A percentile compares a stretch with the other conserved stretches of the same genome.
Conservation (phyloP, 2,329 filamentous ascomycete species). For the Raffaelea deltoideospora region DNA sequence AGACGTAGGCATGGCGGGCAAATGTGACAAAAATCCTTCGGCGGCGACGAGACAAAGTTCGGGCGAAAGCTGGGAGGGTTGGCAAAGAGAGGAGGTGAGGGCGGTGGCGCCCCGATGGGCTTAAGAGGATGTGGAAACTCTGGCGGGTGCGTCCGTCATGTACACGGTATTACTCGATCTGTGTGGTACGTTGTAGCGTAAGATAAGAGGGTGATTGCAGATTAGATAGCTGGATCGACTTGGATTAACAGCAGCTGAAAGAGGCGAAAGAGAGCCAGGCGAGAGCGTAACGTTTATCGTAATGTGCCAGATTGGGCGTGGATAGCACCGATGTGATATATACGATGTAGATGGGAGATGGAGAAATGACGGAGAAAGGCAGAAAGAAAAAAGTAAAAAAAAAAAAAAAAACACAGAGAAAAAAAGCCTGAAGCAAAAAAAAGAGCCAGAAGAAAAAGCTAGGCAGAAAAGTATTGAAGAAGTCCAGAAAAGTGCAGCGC, state of each 20-base stretch:
- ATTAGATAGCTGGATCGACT: too few species aligned
- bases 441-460: not conserved
- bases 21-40: too few species aligned
- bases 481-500: too few species aligned
- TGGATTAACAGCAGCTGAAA: not conserved
- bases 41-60: not conserved
- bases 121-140: conserved; percentile 5
- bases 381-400: conserved; percentile 1
- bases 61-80: not conserved
- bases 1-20: conserved; percentile 7
- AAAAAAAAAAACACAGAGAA: not conserved
- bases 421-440: conserved; percentile 1
- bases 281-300: not conserved
- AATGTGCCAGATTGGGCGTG: not conserved
- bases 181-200: not conserved
- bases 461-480: conserved; percentile 1
- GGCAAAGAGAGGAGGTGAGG: not conserved
- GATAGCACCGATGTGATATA: too few species aligned
- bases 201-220: conserved; percentile 5
- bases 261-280: not conserved
- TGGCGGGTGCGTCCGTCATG: conserved; percentile 5
- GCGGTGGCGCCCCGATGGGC: conserved; percentile 5
- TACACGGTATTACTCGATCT: conserved; percentile 1
- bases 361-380: not conserved
- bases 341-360: not conserved